phyloP scores from a whole-genome alignment of 139 green algal genomes.

The Dunaliella primolecta region DNA sequence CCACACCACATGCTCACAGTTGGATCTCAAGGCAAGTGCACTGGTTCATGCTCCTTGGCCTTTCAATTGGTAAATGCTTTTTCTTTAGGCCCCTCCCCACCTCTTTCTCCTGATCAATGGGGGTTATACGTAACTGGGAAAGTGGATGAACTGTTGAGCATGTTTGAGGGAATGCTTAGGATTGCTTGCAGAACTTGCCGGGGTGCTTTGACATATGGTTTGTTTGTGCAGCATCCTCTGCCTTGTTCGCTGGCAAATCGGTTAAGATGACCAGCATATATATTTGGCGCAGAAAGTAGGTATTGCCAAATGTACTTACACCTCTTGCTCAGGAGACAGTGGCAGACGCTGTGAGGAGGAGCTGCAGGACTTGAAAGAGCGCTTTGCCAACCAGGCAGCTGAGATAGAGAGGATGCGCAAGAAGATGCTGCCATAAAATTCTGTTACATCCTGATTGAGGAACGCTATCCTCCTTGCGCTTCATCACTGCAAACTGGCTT shows the following conservation, averaged over 20 bases:
- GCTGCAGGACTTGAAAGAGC: conserved; percentile 31
- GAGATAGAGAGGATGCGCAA: conserved; percentile 47
- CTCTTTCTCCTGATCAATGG: no score
- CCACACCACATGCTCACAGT: background rate
- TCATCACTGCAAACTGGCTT: no score
- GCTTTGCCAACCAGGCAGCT: conserved; percentile 41
- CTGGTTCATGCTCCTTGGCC: background rate
- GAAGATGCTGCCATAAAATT: conserved; percentile 44
- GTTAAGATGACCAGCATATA: background rate
- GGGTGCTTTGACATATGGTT: background rate
- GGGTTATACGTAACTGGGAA: no score
- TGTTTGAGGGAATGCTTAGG: background rate
- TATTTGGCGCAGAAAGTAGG: background rate
- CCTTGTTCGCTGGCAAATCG: no score
- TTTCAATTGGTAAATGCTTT: no score
- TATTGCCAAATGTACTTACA: background rate
- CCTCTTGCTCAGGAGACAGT: background rate
- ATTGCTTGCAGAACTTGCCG: background rate
- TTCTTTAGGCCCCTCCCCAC: background rate
- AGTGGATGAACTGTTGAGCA: no score
- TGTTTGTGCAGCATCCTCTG: background rate
- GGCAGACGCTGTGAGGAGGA: conserved; percentile 38
- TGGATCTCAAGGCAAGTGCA: background rate
- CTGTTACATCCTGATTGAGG: no score
- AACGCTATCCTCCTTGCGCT: no score